Evolutionary conservation across 2,329 filamentous ascomycete genomes (phyloP), one percentile per base, ranked within the genome.

Genomic region (Aureobasidium subglaciale): DNA sequence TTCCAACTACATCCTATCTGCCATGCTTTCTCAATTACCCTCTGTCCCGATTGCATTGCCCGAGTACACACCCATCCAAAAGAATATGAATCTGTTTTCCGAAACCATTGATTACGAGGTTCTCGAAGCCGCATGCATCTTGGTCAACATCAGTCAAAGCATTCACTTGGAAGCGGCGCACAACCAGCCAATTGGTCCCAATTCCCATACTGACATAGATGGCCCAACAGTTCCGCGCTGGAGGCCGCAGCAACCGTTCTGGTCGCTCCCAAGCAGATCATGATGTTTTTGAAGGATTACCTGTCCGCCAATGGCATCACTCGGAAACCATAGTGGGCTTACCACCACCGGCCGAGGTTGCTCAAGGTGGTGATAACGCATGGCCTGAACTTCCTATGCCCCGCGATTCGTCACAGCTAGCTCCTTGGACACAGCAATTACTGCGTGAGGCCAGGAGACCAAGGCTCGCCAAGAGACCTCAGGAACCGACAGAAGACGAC

Each of bases 341-440:
- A 79, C 89, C 56, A 85, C 75, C 38, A 75, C 92, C 65, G 83
- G 83, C 61, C 85, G 88, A 52, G 82, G 35, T 34, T 6, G 82
- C 11, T 75, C 79, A 9, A 78, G 82, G 34, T n/a, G 76, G 82
- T 59, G 86, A 91, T 63, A 82, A 78, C 25, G 76, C 82, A 52
- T 92, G 87, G 81, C 85, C 84, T 45, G 91, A 96, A 66, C 79
- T 90, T 16, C 85, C 88, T 41, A 92, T 96, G 88, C 92, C 92
- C 35, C 87, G 88, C 64, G 92, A 96, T 68, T 88, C 83, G 27
- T 81, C 87, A 57, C 77, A 95, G 29, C 76, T 96, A 9, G 81
- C 88, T 0, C 80, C 85, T 1, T 87, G 90, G 68, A 92, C 86
- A 53, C 88, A 93, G 65, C 88, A 91, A 61, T 78, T 96, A 5